Evolutionary conservation across 352 stramenopile genomes (phyloP), one percentile per base, ranked within the genome.

Genomic region (Globisporangium nunn): DNA sequence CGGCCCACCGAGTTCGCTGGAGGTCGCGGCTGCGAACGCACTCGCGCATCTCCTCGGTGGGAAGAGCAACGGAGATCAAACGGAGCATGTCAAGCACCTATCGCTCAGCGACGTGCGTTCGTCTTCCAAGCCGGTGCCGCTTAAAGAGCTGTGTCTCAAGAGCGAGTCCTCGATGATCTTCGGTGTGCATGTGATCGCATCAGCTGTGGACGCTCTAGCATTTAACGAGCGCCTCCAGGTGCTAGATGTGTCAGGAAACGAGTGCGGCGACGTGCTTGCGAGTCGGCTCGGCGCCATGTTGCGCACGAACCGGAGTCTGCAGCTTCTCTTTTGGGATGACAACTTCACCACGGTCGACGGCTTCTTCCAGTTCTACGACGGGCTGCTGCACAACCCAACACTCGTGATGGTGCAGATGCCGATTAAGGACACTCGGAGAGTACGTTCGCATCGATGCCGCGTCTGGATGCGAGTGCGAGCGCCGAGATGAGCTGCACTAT

Each of bases 261-360:
- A 82, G 30, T 87, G 76, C 45, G 83, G 83, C 23, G 79, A 93
- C 48, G 66, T 69, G 1, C 66, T 93, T 8, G 76, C 81, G 7
- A 47, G 43, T 4, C 66, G 65, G 31, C 64, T 93, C 0, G 81
- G 74, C 2, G 47, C 62, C 0, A 62, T 76, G 6, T 54, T 93
- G 31, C 79, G 75, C 0, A 58, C 62, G 29, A 93, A 89, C 58
- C 74, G 66, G 46, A 75, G 66, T 37, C 57, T 91, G 12, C 76
- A 78, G 17, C 68, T 78, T 7, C 68, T 93, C 40, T 93, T 86
- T 54, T 90, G 81, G 81, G 83, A 93, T 48, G 73, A 69, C 40
- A 93, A 91, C 52, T 78, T 74, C 56, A 87, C 76, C 55, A 89
- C 75, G 0, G 71, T 91, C 33, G 76, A 85, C 30, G 83, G 83